Evolutionary conservation across 345 rosid genomes (phyloP).

Genomic region (Gossypium australe): DNA sequence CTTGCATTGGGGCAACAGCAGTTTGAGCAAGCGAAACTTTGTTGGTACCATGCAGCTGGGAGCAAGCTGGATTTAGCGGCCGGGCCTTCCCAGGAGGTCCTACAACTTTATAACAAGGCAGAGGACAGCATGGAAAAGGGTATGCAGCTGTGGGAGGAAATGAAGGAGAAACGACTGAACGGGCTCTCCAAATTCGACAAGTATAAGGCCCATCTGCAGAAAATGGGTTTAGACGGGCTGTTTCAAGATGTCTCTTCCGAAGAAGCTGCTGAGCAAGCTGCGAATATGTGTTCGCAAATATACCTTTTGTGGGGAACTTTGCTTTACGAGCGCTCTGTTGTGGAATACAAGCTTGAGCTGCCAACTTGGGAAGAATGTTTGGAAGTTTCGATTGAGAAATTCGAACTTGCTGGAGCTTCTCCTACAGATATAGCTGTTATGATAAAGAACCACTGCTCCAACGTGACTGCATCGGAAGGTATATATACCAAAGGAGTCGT

Average conservation of each 20-base stretch:
- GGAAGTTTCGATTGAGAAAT: conserved; percentile 96
- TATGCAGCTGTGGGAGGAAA: conserved; percentile 98
- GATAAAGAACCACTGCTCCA: conserved; percentile 97
- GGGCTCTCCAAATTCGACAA: conserved; percentile 79
- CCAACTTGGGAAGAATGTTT: conserved; percentile 99
- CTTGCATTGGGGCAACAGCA: conserved; percentile 96
- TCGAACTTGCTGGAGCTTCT: conserved; percentile 98
- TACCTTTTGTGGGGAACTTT: conserved; percentile 92
- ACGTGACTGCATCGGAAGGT: conserved; percentile 82
- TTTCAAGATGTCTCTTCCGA: conserved; percentile 58
- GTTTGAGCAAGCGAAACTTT: conserved; percentile 93
- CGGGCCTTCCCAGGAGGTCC: conserved; percentile 73
- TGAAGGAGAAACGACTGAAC: conserved; percentile 73
- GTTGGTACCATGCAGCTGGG: conserved; percentile 80
- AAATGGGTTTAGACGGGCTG: conserved; percentile 62
- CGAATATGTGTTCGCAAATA: conserved; percentile 86
- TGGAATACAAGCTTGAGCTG: conserved; percentile 77
- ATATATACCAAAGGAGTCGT: conserved; percentile 4
- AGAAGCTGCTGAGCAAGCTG: conserved; percentile 74
- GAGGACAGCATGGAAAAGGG: conserved; percentile 97
- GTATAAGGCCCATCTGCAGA: conserved; percentile 54
- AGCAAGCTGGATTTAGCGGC: conserved; percentile 52
- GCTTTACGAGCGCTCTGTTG: conserved; percentile 91
- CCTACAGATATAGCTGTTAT: conserved; percentile 91
- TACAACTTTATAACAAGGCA: conserved; percentile 89